phyloP scores from a whole-genome alignment of 495 filamentous ascomycete species.

The Neurospora africana region DNA sequence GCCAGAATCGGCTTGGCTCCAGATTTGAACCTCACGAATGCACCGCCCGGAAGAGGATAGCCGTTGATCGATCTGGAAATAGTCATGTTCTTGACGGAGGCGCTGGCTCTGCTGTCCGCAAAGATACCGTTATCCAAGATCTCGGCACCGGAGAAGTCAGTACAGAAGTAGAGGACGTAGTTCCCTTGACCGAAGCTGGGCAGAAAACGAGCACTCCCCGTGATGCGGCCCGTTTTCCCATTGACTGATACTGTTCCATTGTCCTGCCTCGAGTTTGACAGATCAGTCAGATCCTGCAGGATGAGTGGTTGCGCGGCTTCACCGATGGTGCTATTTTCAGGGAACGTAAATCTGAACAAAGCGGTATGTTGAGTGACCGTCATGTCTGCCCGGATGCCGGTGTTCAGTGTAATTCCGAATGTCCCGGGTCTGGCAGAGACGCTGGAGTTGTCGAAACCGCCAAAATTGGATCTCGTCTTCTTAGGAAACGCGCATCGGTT shows the following conservation, averaged over 20 bases:
- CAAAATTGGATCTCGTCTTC: slow-evolving; percentile 22
- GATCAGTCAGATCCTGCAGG: slow-evolving; percentile 55
- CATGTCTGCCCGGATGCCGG: slow-evolving; percentile 56
- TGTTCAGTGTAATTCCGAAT: slow-evolving; percentile 51
- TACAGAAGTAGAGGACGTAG: slow-evolving; percentile 54
- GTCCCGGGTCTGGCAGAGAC: slow-evolving; percentile 55
- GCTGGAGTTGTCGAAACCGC: slow-evolving; percentile 35
- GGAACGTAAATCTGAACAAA: slow-evolving; percentile 61
- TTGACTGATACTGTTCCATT: slow-evolving; percentile 50
- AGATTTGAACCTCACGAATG: slow-evolving; percentile 17
- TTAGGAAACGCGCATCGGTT: slow-evolving; percentile 54
- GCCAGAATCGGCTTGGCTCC: slow-evolving; percentile 41
- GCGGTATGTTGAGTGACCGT: slow-evolving; percentile 54
- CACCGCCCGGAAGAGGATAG: slow-evolving; percentile 50
- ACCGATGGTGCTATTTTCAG: slow-evolving; percentile 22
- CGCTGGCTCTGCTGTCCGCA: slow-evolving; percentile 46
- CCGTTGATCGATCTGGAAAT: slow-evolving; percentile 51
- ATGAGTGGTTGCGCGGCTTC: slow-evolving; percentile 48
- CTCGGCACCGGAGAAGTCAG: slow-evolving; percentile 55
- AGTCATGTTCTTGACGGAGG: slow-evolving; percentile 41
- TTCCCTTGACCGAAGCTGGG: slow-evolving; percentile 60
- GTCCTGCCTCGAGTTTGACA: slow-evolving; percentile 50
- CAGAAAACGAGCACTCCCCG: slow-evolving; percentile 52
- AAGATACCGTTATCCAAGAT: slow-evolving; percentile 58
- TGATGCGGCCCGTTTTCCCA: slow-evolving; percentile 47